Base-by-base conservation (phyloP, 2,329 filamentous ascomycete genomes). In the Penicillium fuscoglaucum region DNA sequence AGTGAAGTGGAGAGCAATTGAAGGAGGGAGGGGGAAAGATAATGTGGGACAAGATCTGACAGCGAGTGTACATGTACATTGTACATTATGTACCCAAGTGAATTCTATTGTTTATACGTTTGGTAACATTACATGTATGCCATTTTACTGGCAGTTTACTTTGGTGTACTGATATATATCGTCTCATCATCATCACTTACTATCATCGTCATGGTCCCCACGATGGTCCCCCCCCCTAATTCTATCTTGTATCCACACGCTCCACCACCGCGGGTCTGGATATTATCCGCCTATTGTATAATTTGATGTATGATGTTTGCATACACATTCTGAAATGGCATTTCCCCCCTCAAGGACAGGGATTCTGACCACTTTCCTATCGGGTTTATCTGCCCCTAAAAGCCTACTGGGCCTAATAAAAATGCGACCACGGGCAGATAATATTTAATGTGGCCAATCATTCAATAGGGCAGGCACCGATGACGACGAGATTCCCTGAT, bases 151-250 rank as follows among this genome's bases (percentile, higher is more conserved):
- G 29, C 31, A 33, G 12, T 33, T 33, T 13, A 33, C 28, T 28
- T 26, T 26, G 19, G 19, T 21, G 26, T 15, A 50, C 26, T 47
- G 26, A 29, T 12, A 19, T 39, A 26, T 39, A 26, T 52, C 35
- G 8, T 39, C 50, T 61, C 56, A 52, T 61, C 61, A 60, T 62
- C 60, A 58, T 62, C 55, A 61, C 57, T 61, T 55, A 57, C 52
- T 59, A 51, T 53, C 51, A 51, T 49, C 51, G 41, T 53, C 51
- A 53, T 46, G 45, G 33, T 54, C 58, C 48, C 51, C 21, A 28
- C 24, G 29, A 44, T 44, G 15, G 29, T n/a, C n/a, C 37, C 24
- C 10, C 24, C 10, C n/a, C 19, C 28, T 43, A 44, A 44, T 28
- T 28, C 28, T 19, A 46, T 53, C 45, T 41, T 35, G 58, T 61